A percentile compares a stretch with the other conserved stretches of the same genome.
phyloP scores from a whole-genome alignment of 1,284 basidiomycete genomes.

The Boletus semigastroideus region DNA sequence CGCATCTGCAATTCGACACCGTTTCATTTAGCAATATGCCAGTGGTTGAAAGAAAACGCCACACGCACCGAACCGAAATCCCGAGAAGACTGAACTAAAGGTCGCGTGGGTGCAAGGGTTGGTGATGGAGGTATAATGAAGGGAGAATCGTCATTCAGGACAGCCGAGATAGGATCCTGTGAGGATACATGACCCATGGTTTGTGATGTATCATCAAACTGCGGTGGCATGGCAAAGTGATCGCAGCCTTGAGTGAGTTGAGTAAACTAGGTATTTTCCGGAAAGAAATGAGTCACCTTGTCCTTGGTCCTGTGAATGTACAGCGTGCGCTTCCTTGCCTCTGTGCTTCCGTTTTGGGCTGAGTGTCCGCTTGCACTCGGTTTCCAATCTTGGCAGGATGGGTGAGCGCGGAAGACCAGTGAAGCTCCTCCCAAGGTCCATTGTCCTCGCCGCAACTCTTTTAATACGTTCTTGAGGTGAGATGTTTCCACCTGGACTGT shows the following conservation, averaged over 20 bases:
- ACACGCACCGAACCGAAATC: conserved; percentile 64
- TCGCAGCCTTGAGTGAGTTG: conserved; percentile 26
- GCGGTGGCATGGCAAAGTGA: conserved; percentile 9
- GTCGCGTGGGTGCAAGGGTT: conserved; percentile 41
- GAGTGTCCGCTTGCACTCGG: conserved; percentile 52
- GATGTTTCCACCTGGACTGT: conserved; percentile 37
- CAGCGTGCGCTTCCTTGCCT: conserved; percentile 39
- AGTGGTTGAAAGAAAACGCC: neutral
- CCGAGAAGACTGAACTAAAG: conserved; percentile 52
- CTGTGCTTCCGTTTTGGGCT: conserved; percentile 55
- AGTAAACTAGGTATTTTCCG: conserved; percentile 10
- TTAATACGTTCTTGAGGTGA: conserved; percentile 42
- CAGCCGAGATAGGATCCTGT: conserved; percentile 13
- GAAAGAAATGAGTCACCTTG: conserved; percentile 9
- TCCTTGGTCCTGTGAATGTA: conserved; percentile 34
- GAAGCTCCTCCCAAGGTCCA: conserved; percentile 57
- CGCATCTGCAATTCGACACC: conserved; percentile 57
- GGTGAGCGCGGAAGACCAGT: conserved; percentile 39
- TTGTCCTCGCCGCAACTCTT: conserved; percentile 51
- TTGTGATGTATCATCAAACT: conserved; percentile 12
- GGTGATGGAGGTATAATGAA: conserved; percentile 76
- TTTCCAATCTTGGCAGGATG: conserved; percentile 27
- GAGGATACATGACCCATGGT: conserved; percentile 11
- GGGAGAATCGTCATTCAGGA: conserved; percentile 63
- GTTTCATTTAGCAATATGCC: conserved; percentile 6